These are phyloP conservation scores for Prosopis cineraria DNA, from an alignment of 306 rosid species.

Conservation along the genomic window DNA sequence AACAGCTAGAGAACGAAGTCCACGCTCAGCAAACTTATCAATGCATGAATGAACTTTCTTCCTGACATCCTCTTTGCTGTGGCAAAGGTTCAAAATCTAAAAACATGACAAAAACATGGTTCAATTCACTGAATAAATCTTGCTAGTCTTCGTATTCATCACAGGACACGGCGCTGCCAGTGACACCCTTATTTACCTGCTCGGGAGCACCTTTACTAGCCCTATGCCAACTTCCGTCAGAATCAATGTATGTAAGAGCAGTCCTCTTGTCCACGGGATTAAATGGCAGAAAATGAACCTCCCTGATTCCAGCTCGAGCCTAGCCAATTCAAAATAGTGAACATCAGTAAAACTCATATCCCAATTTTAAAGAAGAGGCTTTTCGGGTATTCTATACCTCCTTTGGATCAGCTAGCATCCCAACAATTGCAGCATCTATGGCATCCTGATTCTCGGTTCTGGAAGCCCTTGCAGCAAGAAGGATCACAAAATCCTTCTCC, in stretches of 20 bases:
- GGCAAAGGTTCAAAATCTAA: constrained; percentile 82
- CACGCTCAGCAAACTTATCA: constrained; percentile 95
- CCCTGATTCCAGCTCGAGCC: constrained; percentile 91
- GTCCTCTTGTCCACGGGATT: constrained; percentile 99
- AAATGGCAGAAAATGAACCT: constrained; percentile 90
- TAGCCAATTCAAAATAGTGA: constrained; percentile 38
- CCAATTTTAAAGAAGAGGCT: background rate
- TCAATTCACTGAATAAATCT: background rate
- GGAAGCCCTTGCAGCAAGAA: constrained; percentile 95
- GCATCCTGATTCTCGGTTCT: constrained; percentile 97
- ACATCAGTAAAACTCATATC: background rate
- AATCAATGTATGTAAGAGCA: constrained; percentile 90
- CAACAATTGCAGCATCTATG: constrained; percentile 94
- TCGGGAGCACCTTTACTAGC: constrained; percentile 99
- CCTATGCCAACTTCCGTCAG: constrained; percentile 83
- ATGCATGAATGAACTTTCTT: constrained; percentile 67
- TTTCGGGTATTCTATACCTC: constrained; percentile 54
- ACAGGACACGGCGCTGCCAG: constrained; percentile 12
- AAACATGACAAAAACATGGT: constrained; percentile 16
- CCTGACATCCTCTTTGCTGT: constrained; percentile 79
- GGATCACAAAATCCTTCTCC: constrained; percentile 79
- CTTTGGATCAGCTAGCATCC: constrained; percentile 95
- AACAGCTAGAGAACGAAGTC: constrained; percentile 86
- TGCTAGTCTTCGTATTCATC: constrained; percentile 20
- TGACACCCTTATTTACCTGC: constrained; percentile 61